These are phyloP conservation scores for Dicorynia guianensis DNA, from an alignment of 306 rosid species.

Conservation along the genomic window DNA sequence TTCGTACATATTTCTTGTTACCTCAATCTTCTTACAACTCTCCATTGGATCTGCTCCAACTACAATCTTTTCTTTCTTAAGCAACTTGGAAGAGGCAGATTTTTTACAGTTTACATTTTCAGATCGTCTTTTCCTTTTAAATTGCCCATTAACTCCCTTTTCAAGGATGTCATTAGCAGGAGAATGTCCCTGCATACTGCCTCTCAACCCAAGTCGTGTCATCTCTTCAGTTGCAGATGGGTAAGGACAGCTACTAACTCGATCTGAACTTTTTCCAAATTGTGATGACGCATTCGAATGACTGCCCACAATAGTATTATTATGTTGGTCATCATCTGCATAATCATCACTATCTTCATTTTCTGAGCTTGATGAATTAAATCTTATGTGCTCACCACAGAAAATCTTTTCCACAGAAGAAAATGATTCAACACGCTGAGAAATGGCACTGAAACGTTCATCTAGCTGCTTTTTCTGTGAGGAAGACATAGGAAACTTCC, in stretches of 20 bases:
- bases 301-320: slow-evolving; percentile 36
- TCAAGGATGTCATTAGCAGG: slow-evolving; percentile 47
- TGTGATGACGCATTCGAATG: slow-evolving; percentile 50
- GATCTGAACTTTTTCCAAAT: slow-evolving; percentile 56
- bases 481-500: slow-evolving; percentile 51
- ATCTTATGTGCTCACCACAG: slow-evolving; percentile 75
- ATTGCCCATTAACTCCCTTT: slow-evolving; percentile 41
- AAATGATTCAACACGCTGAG: slow-evolving; percentile 82
- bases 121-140: slow-evolving; percentile 52
- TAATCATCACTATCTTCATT: slow-evolving; percentile 58
- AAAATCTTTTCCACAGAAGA: slow-evolving; percentile 58
- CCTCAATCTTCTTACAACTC: slow-evolving; percentile 33
- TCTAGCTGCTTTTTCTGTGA: slow-evolving; percentile 61
- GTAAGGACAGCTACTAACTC: slow-evolving; percentile 84
- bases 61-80: slow-evolving; percentile 45
- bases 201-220: slow-evolving; percentile 66
- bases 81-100: slow-evolving; percentile 43
- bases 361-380: slow-evolving; percentile 74
- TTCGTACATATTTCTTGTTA: slow-evolving; percentile 9
- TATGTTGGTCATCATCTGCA: slow-evolving; percentile 44
- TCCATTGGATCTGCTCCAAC: slow-evolving; percentile 30
- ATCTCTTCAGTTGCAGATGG: slow-evolving; percentile 87
- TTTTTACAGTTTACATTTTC: slow-evolving; percentile 33
- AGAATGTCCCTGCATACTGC: slow-evolving; percentile 45
- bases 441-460: slow-evolving; percentile 69